phyloP scores from a whole-genome alignment of 768 basidiomycete species.

The Lentinula boryana region DNA sequence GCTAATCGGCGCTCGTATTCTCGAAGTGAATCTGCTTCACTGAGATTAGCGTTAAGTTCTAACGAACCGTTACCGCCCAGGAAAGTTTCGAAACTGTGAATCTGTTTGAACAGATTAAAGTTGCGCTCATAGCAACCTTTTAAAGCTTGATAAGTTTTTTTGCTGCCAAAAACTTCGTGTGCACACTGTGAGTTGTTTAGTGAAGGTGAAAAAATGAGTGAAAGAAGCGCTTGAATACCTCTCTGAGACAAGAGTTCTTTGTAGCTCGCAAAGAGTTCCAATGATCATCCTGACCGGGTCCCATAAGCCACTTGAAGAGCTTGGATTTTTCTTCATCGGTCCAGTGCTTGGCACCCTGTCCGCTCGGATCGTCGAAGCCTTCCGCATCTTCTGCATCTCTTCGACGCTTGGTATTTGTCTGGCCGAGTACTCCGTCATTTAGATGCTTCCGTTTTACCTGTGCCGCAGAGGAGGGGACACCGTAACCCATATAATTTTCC shows the following conservation, averaged over 20 bases:
- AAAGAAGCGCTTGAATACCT: constrained; percentile 33
- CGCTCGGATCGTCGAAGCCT: constrained; percentile 41
- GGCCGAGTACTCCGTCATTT: constrained; percentile 24
- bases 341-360: constrained; percentile 76
- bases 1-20: constrained; percentile 72
- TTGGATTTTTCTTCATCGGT: constrained; percentile 78
- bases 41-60: constrained; percentile 30
- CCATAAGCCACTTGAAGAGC: constrained; percentile 78
- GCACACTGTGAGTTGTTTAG: constrained; percentile 47
- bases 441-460: constrained; percentile 46
- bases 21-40: constrained; percentile 59
- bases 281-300: constrained; percentile 61
- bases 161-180: constrained; percentile 59
- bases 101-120: constrained; percentile 80
- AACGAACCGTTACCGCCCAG: constrained; percentile 28
- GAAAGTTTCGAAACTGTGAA: constrained; percentile 64
- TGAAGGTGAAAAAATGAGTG: not conserved
- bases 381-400: constrained; percentile 37
- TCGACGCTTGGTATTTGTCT: constrained; percentile 33
- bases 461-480: not conserved
- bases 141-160: constrained; percentile 79
- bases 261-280: constrained; percentile 75
- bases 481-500: not conserved
- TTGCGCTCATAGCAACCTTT: constrained; percentile 86
- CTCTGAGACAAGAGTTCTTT: constrained; percentile 78